Percentiles rank a stretch among this genome's conserved stretches.
Conservation (phyloP, 1,284 basidiomycete species). For the Leccinum pachyderme region DNA sequence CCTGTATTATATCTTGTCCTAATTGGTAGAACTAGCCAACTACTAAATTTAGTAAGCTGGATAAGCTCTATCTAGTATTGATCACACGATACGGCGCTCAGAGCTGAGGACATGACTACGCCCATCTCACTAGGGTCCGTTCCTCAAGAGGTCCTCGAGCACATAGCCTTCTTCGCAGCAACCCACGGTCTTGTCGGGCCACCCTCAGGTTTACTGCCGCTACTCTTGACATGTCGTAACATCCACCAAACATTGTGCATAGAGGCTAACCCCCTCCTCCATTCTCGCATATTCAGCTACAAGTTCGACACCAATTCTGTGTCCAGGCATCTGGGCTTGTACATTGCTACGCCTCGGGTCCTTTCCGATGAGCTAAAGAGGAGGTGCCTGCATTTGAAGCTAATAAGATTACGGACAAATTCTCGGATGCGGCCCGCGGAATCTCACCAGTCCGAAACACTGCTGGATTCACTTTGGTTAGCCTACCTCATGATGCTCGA, state of each 20-base stretch:
- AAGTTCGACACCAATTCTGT: slow-evolving; percentile 68
- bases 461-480: slow-evolving; percentile 55
- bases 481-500: slow-evolving; percentile 78
- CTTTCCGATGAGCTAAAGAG: slow-evolving; percentile 58
- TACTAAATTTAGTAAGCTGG: slow-evolving; percentile 12
- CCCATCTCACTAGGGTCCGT: slow-evolving; percentile 32
- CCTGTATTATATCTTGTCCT: neutral
- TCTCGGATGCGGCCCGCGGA: slow-evolving; percentile 30
- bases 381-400: slow-evolving; percentile 52
- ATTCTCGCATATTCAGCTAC: slow-evolving; percentile 62
- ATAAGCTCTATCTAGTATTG: neutral
- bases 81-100: neutral
- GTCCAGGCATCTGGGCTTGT: slow-evolving; percentile 50
- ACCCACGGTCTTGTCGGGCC: slow-evolving; percentile 53
- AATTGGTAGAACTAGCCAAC: neutral
- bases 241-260: slow-evolving; percentile 50
- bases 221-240: slow-evolving; percentile 54
- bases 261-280: slow-evolving; percentile 57
- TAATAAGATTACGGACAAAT: slow-evolving; percentile 46
- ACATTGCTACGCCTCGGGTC: slow-evolving; percentile 39
- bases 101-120: slow-evolving; percentile 14
- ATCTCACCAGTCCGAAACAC: slow-evolving; percentile 28
- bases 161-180: slow-evolving; percentile 58
- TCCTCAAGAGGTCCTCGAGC: slow-evolving; percentile 70
- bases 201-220: slow-evolving; percentile 46